Base-by-base conservation (phyloP, 441 rosid genomes). In the Euphorbia corollata region DNA sequence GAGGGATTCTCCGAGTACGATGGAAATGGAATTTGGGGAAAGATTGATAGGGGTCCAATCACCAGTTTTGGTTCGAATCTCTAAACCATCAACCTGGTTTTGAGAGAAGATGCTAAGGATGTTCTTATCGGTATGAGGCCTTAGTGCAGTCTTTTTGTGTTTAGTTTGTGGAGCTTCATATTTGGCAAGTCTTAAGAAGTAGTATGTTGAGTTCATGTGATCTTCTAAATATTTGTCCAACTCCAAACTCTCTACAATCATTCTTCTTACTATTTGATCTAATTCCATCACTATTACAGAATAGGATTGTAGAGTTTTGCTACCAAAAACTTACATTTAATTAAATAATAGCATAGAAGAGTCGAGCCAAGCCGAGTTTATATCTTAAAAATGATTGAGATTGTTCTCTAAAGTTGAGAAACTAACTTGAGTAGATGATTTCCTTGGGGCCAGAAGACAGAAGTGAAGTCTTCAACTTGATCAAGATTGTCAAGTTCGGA, bases 1-100 rank as follows among this genome's bases (percentile, higher is more conserved):
- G 43, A 91, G 78, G 64, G 94, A 83, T 16, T 89, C 90, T 63
- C 96, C 97, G 0, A 85, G 80, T 82, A 87, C 81, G 51, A 82
- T 87, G 0, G 82, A 67, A 73, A 86, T 89, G 68, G 90, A 82
- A 23, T 82, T 77, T 10, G 84, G 74, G 7, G 92, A 72, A 60
- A 87, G 85, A 61, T 86, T 81, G 50, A 80, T 62, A 23, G 71
- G n/a, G 70, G 85, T 78, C 96, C 96, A 91, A 2, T 77, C 65
- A 0, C 87, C 89, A 48, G 78, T 76, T 74, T 82, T 86, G 24
- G 83, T 72, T 67, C 83, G 82, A 0, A 89, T 73, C 47, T 83
- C 81, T 0, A 87, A 73, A 9, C 97, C 96, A 1, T 32, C 36
- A 32, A 71, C 82, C 48, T 91, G 80, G 71, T 87, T 89, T 61